Evolutionary conservation across 768 basidiomycete genomes (phyloP).

Genomic region (Boletus reticulatus): DNA sequence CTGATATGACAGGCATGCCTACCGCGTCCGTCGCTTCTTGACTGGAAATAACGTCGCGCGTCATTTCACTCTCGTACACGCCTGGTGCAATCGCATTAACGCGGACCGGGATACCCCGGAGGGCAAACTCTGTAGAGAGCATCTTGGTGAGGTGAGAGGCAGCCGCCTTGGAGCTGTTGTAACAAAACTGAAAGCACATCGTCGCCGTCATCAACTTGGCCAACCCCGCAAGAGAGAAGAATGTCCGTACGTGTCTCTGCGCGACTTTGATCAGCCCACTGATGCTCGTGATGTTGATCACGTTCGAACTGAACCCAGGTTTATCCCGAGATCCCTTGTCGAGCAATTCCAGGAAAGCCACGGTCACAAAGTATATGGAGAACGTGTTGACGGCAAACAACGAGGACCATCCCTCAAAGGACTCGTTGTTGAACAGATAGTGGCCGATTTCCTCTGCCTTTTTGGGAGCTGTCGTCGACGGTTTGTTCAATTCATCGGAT

Average conservation of each 20-base stretch:
- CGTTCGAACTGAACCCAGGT: conserved; percentile 55
- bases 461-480: conserved; percentile 55
- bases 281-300: conserved; percentile 78
- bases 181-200: conserved; percentile 55
- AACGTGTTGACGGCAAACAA: conserved; percentile 68
- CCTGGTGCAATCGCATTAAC: conserved; percentile 77
- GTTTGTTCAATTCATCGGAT: conserved; percentile 56
- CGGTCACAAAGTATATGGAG: conserved; percentile 75
- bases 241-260: conserved; percentile 67
- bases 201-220: not conserved
- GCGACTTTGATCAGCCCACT: conserved; percentile 69
- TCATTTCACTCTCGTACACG: conserved; percentile 77
- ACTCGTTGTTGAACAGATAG: conserved; percentile 69
- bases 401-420: conserved; percentile 58
- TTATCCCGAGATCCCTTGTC: conserved; percentile 66
- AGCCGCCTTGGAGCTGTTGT: conserved; percentile 80
- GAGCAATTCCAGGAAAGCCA: conserved; percentile 73
- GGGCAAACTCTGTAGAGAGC: conserved; percentile 71
- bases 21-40: conserved; percentile 49
- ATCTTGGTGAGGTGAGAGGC: conserved; percentile 74
- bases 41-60: conserved; percentile 45
- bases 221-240: not conserved
- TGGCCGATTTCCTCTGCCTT: conserved; percentile 63
- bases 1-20: conserved; percentile 55
- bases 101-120: conserved; percentile 66